Evolutionary conservation across 805 yeast species (phyloP), one percentile per base, ranked within the genome.

Genomic region (Hanseniaspora taiwanica): DNA sequence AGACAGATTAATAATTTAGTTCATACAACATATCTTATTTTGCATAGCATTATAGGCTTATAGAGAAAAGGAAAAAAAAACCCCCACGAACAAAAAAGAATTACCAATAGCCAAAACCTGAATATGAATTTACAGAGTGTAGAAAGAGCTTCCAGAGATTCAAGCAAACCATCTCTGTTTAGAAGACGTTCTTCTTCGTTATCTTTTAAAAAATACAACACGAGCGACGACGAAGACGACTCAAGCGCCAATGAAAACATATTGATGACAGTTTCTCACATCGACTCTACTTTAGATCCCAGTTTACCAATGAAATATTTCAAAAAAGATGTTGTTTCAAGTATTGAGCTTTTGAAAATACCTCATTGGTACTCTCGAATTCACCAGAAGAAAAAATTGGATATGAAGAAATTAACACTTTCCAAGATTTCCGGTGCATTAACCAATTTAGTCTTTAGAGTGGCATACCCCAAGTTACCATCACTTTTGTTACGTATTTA

Each of bases 401-500:
- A 64, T 7, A 57, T 70, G 16, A 64, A 63, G 17, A 59, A 64
- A 29, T 58, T 89, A 31, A 65, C 60, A 18, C 58, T 87, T 17
- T 66, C 62, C 32, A 70, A 95, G 47, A 84, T 91, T 38, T 74
- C 83, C 27, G 97, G 98, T 17, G 98, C 98, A 0, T 69, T 91
- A 56, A 91, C 97, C 17, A 91, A 91, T 58, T 80, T 87, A 25
- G 81, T 89, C 40, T 91, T 81, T 58, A 76, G 76, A 52, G 72
- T 91, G 14, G 38, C 17, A 8, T 78, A 81, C 40, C 76, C 75
- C 0, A 44, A 52, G 50, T 74, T 68, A 48, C 87, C 81, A 19
- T 62, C 76, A 9, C 62, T 91, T 27, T 62, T 91, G 34, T 63
- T 91, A 46, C 65, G 98, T 48, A 74, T 91, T 4, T 91, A 86